phyloP scores from a whole-genome alignment of 2,329 filamentous ascomycete species.

The Paradendryphiella salina region DNA sequence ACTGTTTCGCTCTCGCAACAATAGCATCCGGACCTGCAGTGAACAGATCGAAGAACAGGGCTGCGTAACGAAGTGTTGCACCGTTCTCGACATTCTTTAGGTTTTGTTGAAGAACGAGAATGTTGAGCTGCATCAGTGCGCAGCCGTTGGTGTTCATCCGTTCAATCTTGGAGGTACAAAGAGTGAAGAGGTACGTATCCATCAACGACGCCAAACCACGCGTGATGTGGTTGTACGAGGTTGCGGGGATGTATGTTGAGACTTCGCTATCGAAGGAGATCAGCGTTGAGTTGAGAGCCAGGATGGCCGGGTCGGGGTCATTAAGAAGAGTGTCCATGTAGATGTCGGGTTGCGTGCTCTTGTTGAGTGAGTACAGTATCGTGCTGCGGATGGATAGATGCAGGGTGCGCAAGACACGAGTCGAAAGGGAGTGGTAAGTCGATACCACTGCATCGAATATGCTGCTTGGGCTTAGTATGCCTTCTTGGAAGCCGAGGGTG shows the following conservation, averaged over 20 bases:
- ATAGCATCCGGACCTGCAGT: conserved; percentile 67
- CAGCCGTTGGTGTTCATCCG: conserved; percentile 85
- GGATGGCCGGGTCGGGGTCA: conserved; percentile 76
- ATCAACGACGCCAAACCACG: conserved; percentile 76
- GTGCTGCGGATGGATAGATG: conserved; percentile 88
- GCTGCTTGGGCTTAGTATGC: conserved; percentile 48
- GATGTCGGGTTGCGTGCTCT: conserved; percentile 49
- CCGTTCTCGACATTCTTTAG: conserved; percentile 85
- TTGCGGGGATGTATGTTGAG: conserved; percentile 68
- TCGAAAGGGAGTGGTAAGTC: conserved; percentile 79
- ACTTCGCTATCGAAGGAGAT: conserved; percentile 86
- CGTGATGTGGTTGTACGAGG: conserved; percentile 73
- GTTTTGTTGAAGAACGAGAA: conserved; percentile 93
- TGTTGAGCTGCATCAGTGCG: conserved; percentile 88
- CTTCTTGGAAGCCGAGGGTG: background rate
- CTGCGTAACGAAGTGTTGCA: conserved; percentile 65
- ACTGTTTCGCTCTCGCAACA: conserved; percentile 62
- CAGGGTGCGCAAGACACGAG: conserved; percentile 77
- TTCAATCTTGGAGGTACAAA: conserved; percentile 67
- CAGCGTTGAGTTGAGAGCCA: conserved; percentile 81
- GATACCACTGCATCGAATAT: conserved; percentile 85
- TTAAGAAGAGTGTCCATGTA: conserved; percentile 69
- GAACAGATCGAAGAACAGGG: conserved; percentile 71
- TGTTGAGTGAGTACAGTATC: conserved; percentile 75
- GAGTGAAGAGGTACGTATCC: conserved; percentile 72